phyloP scores from a whole-genome alignment of 2,329 filamentous ascomycete species.

The Bipolaris cookei region DNA sequence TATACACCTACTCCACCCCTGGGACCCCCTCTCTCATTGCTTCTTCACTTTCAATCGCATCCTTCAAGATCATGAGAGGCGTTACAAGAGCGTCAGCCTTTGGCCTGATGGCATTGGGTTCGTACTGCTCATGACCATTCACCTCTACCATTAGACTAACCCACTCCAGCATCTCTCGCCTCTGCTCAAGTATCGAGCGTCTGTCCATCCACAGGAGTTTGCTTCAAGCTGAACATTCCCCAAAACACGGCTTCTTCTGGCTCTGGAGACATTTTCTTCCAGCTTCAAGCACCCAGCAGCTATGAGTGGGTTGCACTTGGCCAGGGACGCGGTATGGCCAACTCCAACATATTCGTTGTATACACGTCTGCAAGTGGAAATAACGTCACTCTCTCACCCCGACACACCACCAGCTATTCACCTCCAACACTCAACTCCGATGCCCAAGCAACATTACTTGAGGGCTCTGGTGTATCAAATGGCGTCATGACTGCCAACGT shows the following conservation, averaged over 20 bases:
- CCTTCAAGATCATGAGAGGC: not conserved
- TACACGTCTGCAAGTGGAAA: conserved; percentile 60
- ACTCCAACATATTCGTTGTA: conserved; percentile 65
- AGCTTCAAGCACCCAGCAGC: conserved; percentile 60
- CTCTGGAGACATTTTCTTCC: conserved; percentile 64
- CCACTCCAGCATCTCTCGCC: conserved; percentile 29
- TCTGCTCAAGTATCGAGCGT: conserved; percentile 42
- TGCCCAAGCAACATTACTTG: conserved; percentile 57
- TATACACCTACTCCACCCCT: not conserved
- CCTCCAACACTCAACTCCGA: conserved; percentile 53
- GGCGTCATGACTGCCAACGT: conserved; percentile 64
- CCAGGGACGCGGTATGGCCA: conserved; percentile 61
- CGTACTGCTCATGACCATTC: conserved; percentile 6
- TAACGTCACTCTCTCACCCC: conserved; percentile 65
- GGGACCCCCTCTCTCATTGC: conserved; percentile 1
- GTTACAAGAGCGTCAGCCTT: conserved; percentile 13
- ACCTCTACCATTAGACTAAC: conserved; percentile 19
- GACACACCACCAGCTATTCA: conserved; percentile 54
- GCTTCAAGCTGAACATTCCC: conserved; percentile 63
- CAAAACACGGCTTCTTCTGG: conserved; percentile 58
- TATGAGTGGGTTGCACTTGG: conserved; percentile 64
- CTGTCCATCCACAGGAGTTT: conserved; percentile 44
- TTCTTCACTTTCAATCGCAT: conserved; percentile 4
- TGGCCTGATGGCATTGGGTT: conserved; percentile 39
- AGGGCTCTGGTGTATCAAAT: conserved; percentile 60